Percentiles rank a stretch among this genome's conserved stretches.
Evolutionary conservation across 2,329 filamentous ascomycete genomes (phyloP).

Genomic region (Arthrocladium fulminans): DNA sequence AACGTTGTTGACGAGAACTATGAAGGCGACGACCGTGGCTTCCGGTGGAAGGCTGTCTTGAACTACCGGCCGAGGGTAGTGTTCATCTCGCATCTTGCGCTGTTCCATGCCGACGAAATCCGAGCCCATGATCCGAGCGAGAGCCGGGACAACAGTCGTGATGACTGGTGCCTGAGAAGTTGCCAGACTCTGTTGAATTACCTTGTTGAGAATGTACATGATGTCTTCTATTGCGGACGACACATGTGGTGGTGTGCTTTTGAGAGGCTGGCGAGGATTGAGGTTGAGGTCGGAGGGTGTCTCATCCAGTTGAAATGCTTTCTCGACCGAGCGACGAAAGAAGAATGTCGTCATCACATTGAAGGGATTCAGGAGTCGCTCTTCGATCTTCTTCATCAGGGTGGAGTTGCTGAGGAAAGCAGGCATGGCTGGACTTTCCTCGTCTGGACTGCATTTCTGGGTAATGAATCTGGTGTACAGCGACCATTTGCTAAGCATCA

Average conservation of each 20-base stretch:
- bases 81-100: constrained; percentile 93
- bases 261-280: constrained; percentile 60
- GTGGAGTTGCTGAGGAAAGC: constrained; percentile 69
- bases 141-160: constrained; percentile 64
- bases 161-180: constrained; percentile 77
- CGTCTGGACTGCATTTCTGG: constrained; percentile 64
- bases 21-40: constrained; percentile 76
- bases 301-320: constrained; percentile 94
- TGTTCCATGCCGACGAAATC: constrained; percentile 98
- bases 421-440: constrained; percentile 56
- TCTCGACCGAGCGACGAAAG: constrained; percentile 91
- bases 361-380: constrained; percentile 69
- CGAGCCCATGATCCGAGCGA: constrained; percentile 69
- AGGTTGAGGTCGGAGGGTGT: constrained; percentile 70
- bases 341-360: constrained; percentile 93
- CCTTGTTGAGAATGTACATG: constrained; percentile 96
- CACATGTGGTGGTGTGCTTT: constrained; percentile 77
- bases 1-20: constrained; percentile 90
- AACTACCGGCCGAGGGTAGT: constrained; percentile 70
- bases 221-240: constrained; percentile 95
- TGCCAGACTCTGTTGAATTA: constrained; percentile 74
- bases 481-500: constrained; percentile 91
- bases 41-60: constrained; percentile 80
- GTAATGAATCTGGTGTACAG: constrained; percentile 84
- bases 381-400: constrained; percentile 66